Conservation (phyloP, 148 eudicot genomes). For the Diospyros lotus region DNA sequence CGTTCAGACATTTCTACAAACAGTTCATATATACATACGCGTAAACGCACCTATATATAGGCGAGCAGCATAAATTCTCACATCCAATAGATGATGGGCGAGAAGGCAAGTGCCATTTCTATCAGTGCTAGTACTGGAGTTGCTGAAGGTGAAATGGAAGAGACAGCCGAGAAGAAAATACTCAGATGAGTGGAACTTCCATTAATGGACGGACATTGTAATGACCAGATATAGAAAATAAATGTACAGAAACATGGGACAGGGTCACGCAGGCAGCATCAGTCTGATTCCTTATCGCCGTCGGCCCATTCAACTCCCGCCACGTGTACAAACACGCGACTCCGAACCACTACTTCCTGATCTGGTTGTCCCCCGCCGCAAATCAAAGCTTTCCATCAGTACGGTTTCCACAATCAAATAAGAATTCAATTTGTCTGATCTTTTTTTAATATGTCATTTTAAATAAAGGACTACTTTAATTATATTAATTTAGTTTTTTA, state of each 20-base stretch:
- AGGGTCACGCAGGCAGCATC: neutral
- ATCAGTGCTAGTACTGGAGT: too few species aligned
- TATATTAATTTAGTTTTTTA: too few species aligned
- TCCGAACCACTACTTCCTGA: neutral
- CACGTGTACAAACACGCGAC: constrained; percentile 16
- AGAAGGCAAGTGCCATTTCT: too few species aligned
- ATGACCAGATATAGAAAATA: neutral
- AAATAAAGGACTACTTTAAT: too few species aligned
- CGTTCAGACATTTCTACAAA: constrained; percentile 3
- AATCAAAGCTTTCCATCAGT: too few species aligned
- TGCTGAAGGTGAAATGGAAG: too few species aligned
- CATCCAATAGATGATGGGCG: too few species aligned
- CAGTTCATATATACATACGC: neutral
- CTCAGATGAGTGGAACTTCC: neutral
- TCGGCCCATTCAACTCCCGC: constrained; percentile 25
- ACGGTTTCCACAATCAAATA: too few species aligned
- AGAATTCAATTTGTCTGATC: too few species aligned
- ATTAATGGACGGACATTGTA: neutral
- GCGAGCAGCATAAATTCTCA: neutral
- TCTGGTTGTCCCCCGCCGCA: too few species aligned
- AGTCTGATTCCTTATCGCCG: constrained; percentile 26
- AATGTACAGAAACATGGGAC: neutral
- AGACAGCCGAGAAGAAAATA: neutral
- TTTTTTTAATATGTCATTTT: too few species aligned
- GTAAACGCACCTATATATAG: too few species aligned